A percentile compares a stretch with the other conserved stretches of the same genome.
These are phyloP conservation scores for Schwanniomyces vanrijiae DNA, from an alignment of 805 yeast genomes.

Conservation along the genomic window DNA sequence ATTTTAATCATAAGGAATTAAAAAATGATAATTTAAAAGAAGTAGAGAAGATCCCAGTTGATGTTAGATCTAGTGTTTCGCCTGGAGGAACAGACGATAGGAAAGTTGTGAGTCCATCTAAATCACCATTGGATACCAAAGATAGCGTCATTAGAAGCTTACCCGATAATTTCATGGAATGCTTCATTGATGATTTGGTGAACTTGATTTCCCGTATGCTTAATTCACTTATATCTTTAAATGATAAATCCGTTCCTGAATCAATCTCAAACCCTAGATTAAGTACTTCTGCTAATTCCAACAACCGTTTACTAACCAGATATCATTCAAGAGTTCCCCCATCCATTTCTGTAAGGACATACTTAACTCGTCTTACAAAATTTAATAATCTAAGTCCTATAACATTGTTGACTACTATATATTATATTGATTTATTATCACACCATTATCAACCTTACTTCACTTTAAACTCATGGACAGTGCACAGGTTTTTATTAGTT, in stretches of 20 bases:
- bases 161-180: conserved; percentile 52
- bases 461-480: conserved; percentile 86
- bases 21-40: neutral
- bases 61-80: neutral
- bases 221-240: conserved; percentile 67
- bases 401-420: conserved; percentile 77
- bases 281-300: conserved; percentile 12
- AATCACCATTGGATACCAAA: neutral
- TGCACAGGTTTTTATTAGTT: conserved; percentile 85
- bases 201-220: conserved; percentile 78
- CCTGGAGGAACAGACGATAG: neutral
- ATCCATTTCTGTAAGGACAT: conserved; percentile 74
- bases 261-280: conserved; percentile 27
- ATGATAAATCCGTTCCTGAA: conserved; percentile 56
- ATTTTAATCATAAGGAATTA: neutral
- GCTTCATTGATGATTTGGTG: conserved; percentile 70
- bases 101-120: neutral
- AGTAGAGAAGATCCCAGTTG: neutral
- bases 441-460: conserved; percentile 72
- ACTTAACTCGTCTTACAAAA: conserved; percentile 71
- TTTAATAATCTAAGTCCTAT: conserved; percentile 86
- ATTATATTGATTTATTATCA: conserved; percentile 83
- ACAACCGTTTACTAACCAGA: conserved; percentile 57
- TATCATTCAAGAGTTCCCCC: conserved; percentile 96
- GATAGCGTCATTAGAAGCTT: conserved; percentile 4